Percentiles rank a stretch among this genome's conserved stretches.
phyloP scores from a whole-genome alignment of 192 early-diverging fungal species.

The Coemansia sp. region DNA sequence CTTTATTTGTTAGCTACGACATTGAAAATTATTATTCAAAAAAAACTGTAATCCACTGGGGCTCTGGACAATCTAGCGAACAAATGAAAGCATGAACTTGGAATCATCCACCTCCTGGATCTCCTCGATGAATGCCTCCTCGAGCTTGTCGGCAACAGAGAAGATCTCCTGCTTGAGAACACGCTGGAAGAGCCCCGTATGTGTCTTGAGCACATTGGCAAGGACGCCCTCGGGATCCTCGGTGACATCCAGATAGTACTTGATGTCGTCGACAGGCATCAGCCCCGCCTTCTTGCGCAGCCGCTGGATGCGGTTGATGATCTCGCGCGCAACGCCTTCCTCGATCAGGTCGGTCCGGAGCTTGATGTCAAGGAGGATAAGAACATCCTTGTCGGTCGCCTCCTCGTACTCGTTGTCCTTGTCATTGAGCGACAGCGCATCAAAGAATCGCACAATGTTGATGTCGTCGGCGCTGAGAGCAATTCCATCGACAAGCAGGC shows the following conservation, averaged over 20 bases:
- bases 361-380: conserved; percentile 86
- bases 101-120: conserved; percentile 76
- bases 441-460: conserved; percentile 84
- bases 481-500: conserved; percentile 78
- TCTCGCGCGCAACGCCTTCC: conserved; percentile 90
- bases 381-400: conserved; percentile 74
- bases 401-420: conserved; percentile 66
- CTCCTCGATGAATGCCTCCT: conserved; percentile 68
- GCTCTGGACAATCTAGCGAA: conserved; percentile 11
- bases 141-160: conserved; percentile 29
- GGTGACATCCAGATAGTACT: conserved; percentile 77
- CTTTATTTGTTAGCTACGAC: too few relatives aligned
- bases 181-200: conserved; percentile 71
- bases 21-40: too few relatives aligned
- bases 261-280: conserved; percentile 83
- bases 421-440: conserved; percentile 55
- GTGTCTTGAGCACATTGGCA: conserved; percentile 66
- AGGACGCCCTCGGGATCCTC: conserved; percentile 70
- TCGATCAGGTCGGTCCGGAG: conserved; percentile 79
- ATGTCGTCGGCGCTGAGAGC: conserved; percentile 80
- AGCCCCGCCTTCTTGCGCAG: conserved; percentile 94
- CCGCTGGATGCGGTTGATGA: conserved; percentile 96
- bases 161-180: conserved; percentile 71
- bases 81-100: conserved; percentile 72
- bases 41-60: too few relatives aligned